Conservation (phyloP, 2,329 filamentous ascomycete species). For the Huntiella decipiens region DNA sequence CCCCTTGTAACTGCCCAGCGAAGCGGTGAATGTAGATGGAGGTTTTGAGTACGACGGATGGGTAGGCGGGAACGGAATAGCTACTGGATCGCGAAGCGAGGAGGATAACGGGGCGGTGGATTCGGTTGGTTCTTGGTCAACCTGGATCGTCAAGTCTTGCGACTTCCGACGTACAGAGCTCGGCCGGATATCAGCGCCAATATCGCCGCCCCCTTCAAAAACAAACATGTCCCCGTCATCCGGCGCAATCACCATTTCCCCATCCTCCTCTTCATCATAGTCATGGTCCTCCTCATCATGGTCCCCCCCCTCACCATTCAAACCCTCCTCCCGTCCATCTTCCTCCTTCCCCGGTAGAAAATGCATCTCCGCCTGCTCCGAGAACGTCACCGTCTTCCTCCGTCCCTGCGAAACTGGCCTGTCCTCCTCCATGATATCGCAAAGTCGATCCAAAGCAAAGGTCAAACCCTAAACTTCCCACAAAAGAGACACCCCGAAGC, state of each 20-base stretch:
- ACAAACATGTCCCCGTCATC: slow-evolving; percentile 25
- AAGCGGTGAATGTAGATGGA: slow-evolving; percentile 17
- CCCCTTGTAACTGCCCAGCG: slow-evolving; percentile 35
- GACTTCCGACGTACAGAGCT: too few relatives aligned
- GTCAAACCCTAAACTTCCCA: too few relatives aligned
- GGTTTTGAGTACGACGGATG: slow-evolving; percentile 2
- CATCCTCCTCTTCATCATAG: neutral
- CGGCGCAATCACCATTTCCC: slow-evolving; percentile 1
- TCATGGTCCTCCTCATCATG: neutral
- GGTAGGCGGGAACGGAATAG: slow-evolving; percentile 8
- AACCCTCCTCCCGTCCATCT: neutral
- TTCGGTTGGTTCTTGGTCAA: too few relatives aligned
- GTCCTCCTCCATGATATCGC: too few relatives aligned
- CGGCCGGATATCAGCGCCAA: too few relatives aligned
- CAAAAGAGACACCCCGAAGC: too few relatives aligned
- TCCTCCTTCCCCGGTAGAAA: slow-evolving; percentile 1
- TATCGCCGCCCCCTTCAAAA: slow-evolving; percentile 23
- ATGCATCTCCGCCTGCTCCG: slow-evolving; percentile 1
- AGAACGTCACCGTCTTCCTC: slow-evolving; percentile 10
- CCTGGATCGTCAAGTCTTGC: too few relatives aligned
- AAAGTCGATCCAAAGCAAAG: too few relatives aligned
- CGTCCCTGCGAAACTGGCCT: neutral
- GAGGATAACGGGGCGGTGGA: too few relatives aligned
- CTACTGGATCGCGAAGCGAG: too few relatives aligned
- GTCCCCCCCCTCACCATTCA: neutral